These are phyloP conservation scores for Hypoxylon lienhwacheense DNA, from an alignment of 495 filamentous ascomycete genomes.

Conservation along the genomic window DNA sequence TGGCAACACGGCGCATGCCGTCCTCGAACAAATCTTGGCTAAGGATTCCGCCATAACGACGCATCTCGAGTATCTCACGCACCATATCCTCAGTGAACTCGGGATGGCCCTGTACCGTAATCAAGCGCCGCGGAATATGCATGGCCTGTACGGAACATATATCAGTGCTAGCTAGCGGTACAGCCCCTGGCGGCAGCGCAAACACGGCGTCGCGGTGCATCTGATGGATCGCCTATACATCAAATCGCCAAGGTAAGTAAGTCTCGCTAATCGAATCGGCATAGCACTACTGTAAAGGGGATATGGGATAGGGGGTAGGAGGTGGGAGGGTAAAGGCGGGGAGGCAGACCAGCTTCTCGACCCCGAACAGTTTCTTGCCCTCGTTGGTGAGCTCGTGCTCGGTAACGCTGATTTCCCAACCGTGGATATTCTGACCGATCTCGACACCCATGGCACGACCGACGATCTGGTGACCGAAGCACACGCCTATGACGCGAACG, in stretches of 20 bases:
- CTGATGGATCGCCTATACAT: conserved; percentile 74
- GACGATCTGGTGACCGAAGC: conserved; percentile 92
- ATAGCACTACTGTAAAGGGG: background rate
- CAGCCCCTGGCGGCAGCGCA: conserved; percentile 61
- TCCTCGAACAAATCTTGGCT: conserved; percentile 63
- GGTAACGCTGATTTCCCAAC: conserved; percentile 82
- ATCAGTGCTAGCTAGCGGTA: conserved; percentile 65
- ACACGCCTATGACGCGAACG: conserved; percentile 75
- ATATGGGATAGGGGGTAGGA: background rate
- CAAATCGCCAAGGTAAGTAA: background rate
- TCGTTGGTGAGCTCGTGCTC: conserved; percentile 67
- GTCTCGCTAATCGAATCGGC: background rate
- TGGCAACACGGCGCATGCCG: conserved; percentile 63
- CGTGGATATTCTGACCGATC: conserved; percentile 65
- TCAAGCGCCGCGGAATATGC: conserved; percentile 64
- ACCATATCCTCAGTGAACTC: conserved; percentile 82
- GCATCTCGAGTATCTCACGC: conserved; percentile 62
- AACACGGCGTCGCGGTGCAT: conserved; percentile 88
- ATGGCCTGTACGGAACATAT: conserved; percentile 79
- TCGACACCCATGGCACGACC: conserved; percentile 70
- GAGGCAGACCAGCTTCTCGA: conserved; percentile 64
- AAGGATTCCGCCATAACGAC: conserved; percentile 67
- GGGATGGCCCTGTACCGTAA: conserved; percentile 89
- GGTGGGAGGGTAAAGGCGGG: conserved; percentile 6
- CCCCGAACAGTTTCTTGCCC: conserved; percentile 73